Percentiles rank a stretch among this genome's conserved stretches.
Evolutionary conservation across 208 protist genomes (phyloP).

Genomic region (Trypanosomatidae sp.): DNA sequence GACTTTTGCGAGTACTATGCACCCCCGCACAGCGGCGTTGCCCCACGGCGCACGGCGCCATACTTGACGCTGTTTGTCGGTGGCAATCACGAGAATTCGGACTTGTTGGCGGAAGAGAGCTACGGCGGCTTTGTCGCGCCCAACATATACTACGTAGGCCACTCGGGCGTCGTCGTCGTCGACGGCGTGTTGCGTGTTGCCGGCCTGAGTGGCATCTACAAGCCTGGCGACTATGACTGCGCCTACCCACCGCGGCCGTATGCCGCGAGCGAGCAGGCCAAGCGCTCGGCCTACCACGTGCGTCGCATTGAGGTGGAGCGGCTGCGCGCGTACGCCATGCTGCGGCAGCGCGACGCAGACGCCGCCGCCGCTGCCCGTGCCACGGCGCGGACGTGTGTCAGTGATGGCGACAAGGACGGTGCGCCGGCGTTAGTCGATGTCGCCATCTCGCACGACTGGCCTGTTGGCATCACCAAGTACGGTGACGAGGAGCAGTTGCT

Average conservation of each 20-base stretch:
- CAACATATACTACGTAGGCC: constrained; percentile 98
- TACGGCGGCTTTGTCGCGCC: constrained; percentile 95
- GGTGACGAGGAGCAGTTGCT: constrained; percentile 66
- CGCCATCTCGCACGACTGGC: constrained; percentile 88
- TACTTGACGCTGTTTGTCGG: constrained; percentile 98
- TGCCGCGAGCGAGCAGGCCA: constrained; percentile 15
- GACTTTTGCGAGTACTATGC: constrained; percentile 95
- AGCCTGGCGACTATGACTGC: constrained; percentile 53
- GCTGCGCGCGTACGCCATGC: constrained; percentile 32
- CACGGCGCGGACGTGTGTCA: not conserved
- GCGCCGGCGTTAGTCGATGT: constrained; percentile 36
- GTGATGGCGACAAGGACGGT: not conserved
- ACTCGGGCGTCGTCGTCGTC: constrained; percentile 87
- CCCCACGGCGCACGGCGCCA: constrained; percentile 49
- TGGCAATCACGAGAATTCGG: constrained; percentile 98
- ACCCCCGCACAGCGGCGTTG: not conserved
- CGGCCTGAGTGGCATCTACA: constrained; percentile 86
- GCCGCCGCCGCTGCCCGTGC: too few species aligned
- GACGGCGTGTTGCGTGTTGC: constrained; percentile 51
- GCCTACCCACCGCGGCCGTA: constrained; percentile 72
- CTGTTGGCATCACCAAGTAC: constrained; percentile 72
- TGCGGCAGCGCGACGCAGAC: too few species aligned
- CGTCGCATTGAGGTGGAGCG: constrained; percentile 79
- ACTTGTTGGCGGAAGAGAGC: constrained; percentile 89
- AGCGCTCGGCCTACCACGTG: constrained; percentile 80